Evolutionary conservation across 306 rosid species (phyloP).

Genomic region (Comarum palustre): DNA sequence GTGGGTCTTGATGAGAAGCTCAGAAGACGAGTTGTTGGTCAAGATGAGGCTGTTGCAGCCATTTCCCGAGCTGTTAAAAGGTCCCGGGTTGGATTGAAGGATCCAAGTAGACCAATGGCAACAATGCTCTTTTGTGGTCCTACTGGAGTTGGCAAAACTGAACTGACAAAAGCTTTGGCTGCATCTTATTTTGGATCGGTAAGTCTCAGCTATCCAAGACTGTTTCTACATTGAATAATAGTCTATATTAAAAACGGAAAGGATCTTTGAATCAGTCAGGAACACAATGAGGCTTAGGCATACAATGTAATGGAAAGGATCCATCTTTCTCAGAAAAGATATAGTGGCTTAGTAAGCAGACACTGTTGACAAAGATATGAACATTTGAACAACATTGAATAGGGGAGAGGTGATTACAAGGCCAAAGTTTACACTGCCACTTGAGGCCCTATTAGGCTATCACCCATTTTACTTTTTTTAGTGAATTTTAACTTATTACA

Average conservation of each 20-base stretch:
- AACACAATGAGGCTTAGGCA: not conserved
- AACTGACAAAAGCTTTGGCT: conserved; percentile 73
- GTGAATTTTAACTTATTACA: not conserved
- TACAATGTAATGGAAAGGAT: not conserved
- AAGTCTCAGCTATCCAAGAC: conserved; percentile 20
- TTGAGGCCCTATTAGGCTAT: not conserved
- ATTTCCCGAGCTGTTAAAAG: conserved; percentile 76
- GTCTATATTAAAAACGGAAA: not conserved
- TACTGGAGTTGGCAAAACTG: conserved; percentile 89
- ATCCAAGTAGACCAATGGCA: conserved; percentile 76
- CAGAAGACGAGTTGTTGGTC: conserved; percentile 67
- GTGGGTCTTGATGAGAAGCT: conserved; percentile 62
- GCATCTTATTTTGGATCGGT: conserved; percentile 80
- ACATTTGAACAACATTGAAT: not conserved
- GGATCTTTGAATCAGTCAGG: not conserved
- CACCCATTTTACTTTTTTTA: not conserved
- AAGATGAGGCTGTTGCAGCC: conserved; percentile 74
- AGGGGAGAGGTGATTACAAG: not conserved
- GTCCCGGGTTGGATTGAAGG: conserved; percentile 71
- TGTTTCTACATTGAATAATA: not conserved
- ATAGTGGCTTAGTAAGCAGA: not conserved
- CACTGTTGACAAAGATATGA: not conserved
- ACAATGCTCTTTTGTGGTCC: conserved; percentile 79
- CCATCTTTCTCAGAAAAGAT: not conserved
- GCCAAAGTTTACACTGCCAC: not conserved